Conservation (phyloP, 306 rosid genomes). For the Lathyrus oleraceus region DNA sequence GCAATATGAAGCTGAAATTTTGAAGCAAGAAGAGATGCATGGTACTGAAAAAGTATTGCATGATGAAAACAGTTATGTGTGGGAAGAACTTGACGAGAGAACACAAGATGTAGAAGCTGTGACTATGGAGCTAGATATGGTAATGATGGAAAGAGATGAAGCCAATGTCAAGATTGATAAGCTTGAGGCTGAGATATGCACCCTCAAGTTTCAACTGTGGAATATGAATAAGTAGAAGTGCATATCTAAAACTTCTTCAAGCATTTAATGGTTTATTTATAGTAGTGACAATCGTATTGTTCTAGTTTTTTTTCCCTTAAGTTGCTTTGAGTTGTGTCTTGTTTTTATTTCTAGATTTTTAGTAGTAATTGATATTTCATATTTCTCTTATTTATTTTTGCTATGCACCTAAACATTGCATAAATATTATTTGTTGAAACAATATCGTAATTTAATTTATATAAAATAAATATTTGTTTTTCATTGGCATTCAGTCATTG, state of each 20-base stretch:
- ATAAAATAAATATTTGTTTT: too few relatives aligned
- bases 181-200: constrained; percentile 54
- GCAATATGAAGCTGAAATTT: constrained; percentile 51
- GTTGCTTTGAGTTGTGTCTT: neutral
- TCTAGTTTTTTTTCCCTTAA: constrained; percentile 35
- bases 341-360: neutral
- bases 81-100: constrained; percentile 50
- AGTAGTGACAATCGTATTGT: constrained; percentile 45
- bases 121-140: constrained; percentile 55
- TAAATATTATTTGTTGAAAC: too few relatives aligned
- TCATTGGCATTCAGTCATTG: too few relatives aligned
- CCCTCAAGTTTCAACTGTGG: constrained; percentile 50
- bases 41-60: constrained; percentile 48
- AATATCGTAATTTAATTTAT: too few relatives aligned
- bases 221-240: constrained; percentile 50
- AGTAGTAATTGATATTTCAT: neutral
- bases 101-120: constrained; percentile 48
- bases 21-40: neutral
- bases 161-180: constrained; percentile 42
- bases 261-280: constrained; percentile 50
- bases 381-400: too few relatives aligned
- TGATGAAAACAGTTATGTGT: constrained; percentile 50
- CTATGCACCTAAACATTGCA: too few relatives aligned
- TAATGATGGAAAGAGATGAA: constrained; percentile 63
- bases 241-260: constrained; percentile 68